Base-by-base conservation (phyloP, 2,329 filamentous ascomycete species). In the Chaetomiaceae sp. region DNA sequence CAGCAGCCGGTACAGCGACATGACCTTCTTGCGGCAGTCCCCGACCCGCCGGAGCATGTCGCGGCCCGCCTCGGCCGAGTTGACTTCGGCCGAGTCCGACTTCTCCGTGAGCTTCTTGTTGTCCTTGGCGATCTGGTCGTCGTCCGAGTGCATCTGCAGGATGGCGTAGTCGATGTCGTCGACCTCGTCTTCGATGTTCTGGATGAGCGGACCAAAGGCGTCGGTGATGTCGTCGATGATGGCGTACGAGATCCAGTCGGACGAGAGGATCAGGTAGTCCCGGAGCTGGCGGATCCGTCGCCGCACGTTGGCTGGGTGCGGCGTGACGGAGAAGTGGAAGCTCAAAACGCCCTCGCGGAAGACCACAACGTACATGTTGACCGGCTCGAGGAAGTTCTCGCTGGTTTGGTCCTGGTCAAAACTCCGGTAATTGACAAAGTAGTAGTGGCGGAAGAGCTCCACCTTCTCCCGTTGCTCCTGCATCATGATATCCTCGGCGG, bases 221-320 rank as follows among this genome's bases (percentile, higher is more conserved):
- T 98, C 93, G 6, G 93, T 98, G 58, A 98, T 95, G 63, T 98
- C 93, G 67, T 98, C 93, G 53, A 97, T 96, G 55, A 96, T 86
- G 38, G 90, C 93, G 61, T 98, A 98, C 7, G 88, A 95, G 57
- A 98, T 96, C 93, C 93, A 98, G 64, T 98, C 93, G 0, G 91
- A 88, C 38, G 86, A 91, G 11, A 97, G 73, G 35, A 95, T 87
- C 58, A 97, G 77, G 64, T 95, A 98, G 65, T 98, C 93, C 54
- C 87, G 87, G 38, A 98, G 70, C 65, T 98, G 93, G 10, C 93
- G 86, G 60, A 98, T 91, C 27, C 93, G 83, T 37, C 93, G 81
- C 18, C 93, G 87, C 19, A 98, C 93, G 57, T 98, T 98, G 61
- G 93, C 91, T 2, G 91, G 87, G 65, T 98, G 93, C 9, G 93